A percentile compares a stretch with the other conserved stretches of the same genome.
phyloP scores from a whole-genome alignment of 306 rosid genomes.

The Fragaria ananassa region DNA sequence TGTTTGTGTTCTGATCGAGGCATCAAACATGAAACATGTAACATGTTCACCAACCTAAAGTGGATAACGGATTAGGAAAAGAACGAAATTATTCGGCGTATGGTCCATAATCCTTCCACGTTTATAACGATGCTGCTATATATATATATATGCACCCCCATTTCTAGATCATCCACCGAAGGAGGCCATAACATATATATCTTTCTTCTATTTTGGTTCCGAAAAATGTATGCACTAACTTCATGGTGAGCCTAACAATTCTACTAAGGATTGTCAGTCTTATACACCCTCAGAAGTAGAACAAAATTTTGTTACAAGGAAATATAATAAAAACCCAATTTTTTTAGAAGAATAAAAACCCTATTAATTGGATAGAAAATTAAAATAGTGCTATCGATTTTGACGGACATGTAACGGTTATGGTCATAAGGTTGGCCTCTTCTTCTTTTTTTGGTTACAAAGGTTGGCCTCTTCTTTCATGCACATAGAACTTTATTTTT shows the following conservation, averaged over 20 bases:
- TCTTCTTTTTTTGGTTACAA: neutral
- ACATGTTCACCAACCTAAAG: conserved; percentile 4
- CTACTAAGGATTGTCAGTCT: neutral
- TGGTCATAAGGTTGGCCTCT: neutral
- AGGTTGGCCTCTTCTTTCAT: neutral
- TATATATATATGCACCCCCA: neutral
- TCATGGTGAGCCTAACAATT: neutral
- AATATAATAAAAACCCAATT: neutral
- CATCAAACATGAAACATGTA: conserved; percentile 19
- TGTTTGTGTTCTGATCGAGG: neutral
- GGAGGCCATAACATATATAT: neutral
- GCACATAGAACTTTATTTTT: neutral
- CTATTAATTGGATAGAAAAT: neutral
- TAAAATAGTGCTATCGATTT: neutral
- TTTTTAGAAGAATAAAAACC: too few species aligned
- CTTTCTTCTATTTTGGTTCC: neutral
- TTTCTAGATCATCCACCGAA: neutral
- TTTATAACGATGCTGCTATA: neutral
- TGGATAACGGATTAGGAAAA: conserved; percentile 1
- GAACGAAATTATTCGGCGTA: neutral
- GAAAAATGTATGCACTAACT: neutral
- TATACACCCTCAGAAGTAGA: too few species aligned
- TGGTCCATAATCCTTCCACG: neutral
- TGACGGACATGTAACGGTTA: neutral
- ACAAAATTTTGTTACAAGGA: too few species aligned